Percentiles rank a stretch among this genome's conserved stretches.
Conservation (phyloP, 768 basidiomycete genomes). For the Serendipita sp. region DNA sequence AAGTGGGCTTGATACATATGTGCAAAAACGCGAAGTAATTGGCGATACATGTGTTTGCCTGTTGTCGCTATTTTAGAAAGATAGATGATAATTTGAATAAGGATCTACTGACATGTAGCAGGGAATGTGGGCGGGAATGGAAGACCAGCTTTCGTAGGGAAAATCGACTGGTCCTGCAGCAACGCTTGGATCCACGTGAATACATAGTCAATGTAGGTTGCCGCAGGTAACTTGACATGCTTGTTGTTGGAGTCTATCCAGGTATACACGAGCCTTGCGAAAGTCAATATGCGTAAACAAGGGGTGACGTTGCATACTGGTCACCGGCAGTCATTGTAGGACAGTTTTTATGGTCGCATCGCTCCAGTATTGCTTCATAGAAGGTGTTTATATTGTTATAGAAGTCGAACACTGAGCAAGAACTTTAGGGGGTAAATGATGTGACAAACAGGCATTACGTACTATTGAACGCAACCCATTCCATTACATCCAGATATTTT, state of each 20-base stretch:
- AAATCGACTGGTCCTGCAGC: conserved; percentile 28
- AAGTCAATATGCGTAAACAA: background rate
- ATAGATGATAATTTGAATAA: too few relatives aligned
- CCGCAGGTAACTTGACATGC: conserved; percentile 27
- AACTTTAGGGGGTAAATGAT: background rate
- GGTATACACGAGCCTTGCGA: conserved; percentile 26
- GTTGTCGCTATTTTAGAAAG: conserved; percentile 5
- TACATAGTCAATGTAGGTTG: conserved; percentile 33
- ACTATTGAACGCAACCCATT: conserved; percentile 34
- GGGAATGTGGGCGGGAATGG: conserved; percentile 30
- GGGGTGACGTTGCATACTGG: conserved; percentile 17
- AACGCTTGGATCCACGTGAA: conserved; percentile 31
- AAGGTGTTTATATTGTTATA: conserved; percentile 34
- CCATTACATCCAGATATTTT: conserved; percentile 29
- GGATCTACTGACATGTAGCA: conserved; percentile 13
- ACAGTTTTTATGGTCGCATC: conserved; percentile 29
- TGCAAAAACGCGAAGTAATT: conserved; percentile 31
- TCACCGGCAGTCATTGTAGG: conserved; percentile 32
- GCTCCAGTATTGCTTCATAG: conserved; percentile 28
- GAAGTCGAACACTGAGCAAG: conserved; percentile 27
- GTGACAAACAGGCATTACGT: conserved; percentile 11
- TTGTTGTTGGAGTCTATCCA: conserved; percentile 31
- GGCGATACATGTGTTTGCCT: conserved; percentile 32
- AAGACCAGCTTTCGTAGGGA: conserved; percentile 29
- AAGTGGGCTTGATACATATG: conserved; percentile 34